phyloP scores from a whole-genome alignment of 371 early-diverging fungal genomes.

The Syncephalastrum sp. region DNA sequence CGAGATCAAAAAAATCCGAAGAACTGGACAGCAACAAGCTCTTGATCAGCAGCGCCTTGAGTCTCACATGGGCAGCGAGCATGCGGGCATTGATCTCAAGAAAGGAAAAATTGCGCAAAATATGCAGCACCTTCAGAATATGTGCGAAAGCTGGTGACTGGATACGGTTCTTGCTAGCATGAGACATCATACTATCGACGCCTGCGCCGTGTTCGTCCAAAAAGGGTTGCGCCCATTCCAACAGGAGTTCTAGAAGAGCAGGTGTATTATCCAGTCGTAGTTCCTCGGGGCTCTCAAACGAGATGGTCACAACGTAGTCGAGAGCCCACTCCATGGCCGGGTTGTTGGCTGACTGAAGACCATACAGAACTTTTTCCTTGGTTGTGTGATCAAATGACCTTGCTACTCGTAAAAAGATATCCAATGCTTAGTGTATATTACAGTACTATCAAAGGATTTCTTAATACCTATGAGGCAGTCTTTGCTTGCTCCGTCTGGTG shows the following conservation, averaged over 20 bases:
- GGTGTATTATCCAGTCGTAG: constrained; percentile 69
- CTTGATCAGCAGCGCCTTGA: constrained; percentile 53
- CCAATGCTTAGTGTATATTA: background rate
- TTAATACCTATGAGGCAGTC: constrained; percentile 14
- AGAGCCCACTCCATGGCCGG: constrained; percentile 88
- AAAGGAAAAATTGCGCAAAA: constrained; percentile 74
- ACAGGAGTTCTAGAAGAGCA: constrained; percentile 59
- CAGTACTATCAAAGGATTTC: background rate
- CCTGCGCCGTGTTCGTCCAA: background rate
- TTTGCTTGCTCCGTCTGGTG: constrained; percentile 17
- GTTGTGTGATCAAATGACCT: constrained; percentile 41
- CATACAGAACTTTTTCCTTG: constrained; percentile 68
- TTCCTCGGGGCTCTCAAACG: constrained; percentile 58
- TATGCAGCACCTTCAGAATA: constrained; percentile 69
- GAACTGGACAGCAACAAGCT: constrained; percentile 56
- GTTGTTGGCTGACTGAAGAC: constrained; percentile 70
- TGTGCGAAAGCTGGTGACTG: constrained; percentile 47
- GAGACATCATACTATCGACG: constrained; percentile 19
- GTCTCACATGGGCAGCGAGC: constrained; percentile 39
- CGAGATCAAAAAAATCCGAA: constrained; percentile 53
- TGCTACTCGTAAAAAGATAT: constrained; percentile 12
- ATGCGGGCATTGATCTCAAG: constrained; percentile 53
- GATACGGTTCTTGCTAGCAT: background rate
- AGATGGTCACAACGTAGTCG: constrained; percentile 75
- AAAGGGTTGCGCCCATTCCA: constrained; percentile 56